Evolutionary conservation across 2,329 filamentous ascomycete genomes (phyloP).

Genomic region (Arthrobotrys musiformis): DNA sequence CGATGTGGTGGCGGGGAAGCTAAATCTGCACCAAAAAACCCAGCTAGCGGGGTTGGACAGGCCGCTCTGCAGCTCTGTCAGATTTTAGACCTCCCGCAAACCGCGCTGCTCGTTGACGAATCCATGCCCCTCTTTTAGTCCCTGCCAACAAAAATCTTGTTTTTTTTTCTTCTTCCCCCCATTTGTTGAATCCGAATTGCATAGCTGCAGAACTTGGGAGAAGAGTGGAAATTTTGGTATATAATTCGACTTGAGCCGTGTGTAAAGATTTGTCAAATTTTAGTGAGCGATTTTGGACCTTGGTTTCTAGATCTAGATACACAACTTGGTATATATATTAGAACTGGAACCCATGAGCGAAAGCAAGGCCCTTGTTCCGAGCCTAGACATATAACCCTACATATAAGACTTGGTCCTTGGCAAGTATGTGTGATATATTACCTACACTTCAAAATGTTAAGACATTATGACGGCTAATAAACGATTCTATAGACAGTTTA

Average conservation of each 20-base stretch:
- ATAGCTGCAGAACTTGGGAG: neutral
- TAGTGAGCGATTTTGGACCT: too few relatives aligned
- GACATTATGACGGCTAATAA: too few relatives aligned
- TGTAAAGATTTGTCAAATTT: constrained; percentile 6
- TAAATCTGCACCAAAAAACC: neutral
- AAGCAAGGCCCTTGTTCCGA: too few relatives aligned
- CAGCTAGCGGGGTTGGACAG: neutral
- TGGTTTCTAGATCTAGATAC: too few relatives aligned
- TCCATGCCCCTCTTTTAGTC: neutral
- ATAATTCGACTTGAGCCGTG: neutral
- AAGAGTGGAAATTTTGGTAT: neutral
- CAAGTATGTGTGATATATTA: too few relatives aligned
- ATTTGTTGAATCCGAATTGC: neutral
- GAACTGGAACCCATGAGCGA: too few relatives aligned
- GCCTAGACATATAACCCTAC: too few relatives aligned
- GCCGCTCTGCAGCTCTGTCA: neutral
- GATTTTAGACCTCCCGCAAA: constrained; percentile 47
- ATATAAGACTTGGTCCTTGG: too few relatives aligned
- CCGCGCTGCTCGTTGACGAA: constrained; percentile 20
- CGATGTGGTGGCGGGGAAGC: constrained; percentile 4
- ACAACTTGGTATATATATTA: too few relatives aligned
- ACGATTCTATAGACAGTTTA: too few relatives aligned
- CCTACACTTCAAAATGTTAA: too few relatives aligned
- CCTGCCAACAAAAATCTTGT: neutral
- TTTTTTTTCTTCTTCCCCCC: neutral